Evolutionary conservation across 768 basidiomycete genomes (phyloP), one percentile per base, ranked within the genome.

Genomic region (Lanmaoa rubissima): DNA sequence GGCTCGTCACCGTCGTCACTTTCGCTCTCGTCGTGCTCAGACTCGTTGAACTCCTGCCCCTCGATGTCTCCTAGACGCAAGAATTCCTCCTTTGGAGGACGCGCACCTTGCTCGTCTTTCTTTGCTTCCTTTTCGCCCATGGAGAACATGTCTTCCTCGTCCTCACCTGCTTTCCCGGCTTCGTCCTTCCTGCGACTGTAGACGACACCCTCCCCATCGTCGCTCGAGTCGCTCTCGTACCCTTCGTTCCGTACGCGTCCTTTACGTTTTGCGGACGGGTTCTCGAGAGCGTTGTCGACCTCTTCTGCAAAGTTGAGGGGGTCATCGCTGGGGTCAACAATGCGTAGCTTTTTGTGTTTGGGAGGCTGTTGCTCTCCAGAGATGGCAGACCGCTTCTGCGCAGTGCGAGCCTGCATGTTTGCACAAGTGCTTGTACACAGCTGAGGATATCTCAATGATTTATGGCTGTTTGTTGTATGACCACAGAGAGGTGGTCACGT

Each of bases 181-280:
- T 68, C 73, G 48, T 69, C 75, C 34, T 83, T 84, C 71, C 84
- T 82, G 57, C 94, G 81, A 67, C 89, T 91, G n/a, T 73, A 74
- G 10, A 94, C 94, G 38, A 95, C 92, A n/a, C 92, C 89, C 70
- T 97, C 94, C 3, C 91, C 94, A 59, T 97, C 94, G 67, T 96
- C 92, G 54, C 85, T 94, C 3, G 94, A 95, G 73, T 97, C 94
- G 1, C 92, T 93, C 13, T 95, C 93, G 70, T 97, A 98, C 16
- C 95, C 86, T 51, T 92, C 92, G 17, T 81, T 87, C 67, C 88
- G 90, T 56, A 97, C 84, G 45, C 84, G 83, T 21, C 90, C 86
- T 68, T 84, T 87, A 17, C 87, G 82, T 56, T 76, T 76, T 24
- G 77, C 77, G 12, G 81, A 79, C 5, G 86, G 82, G 61, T 78